Evolutionary conservation across 805 yeast species (phyloP).

Genomic region (Naumovozyma baii): DNA sequence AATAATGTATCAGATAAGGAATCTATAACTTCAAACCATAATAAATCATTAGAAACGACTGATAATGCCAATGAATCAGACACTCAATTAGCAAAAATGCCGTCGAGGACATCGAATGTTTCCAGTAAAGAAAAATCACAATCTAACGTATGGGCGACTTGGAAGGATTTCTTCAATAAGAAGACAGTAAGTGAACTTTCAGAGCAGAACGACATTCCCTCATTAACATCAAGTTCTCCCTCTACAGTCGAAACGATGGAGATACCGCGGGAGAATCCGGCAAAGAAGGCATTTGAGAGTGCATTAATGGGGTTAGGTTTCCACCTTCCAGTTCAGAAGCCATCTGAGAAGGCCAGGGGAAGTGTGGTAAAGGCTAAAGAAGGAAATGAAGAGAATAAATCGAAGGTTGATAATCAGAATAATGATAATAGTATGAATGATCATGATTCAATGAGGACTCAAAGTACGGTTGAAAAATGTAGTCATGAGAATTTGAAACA

Average conservation of each 20-base stretch:
- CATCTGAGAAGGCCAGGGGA: neutral
- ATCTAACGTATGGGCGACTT: slow-evolving; percentile 15
- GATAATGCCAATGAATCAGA: neutral
- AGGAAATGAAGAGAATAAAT: neutral
- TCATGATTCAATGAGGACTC: too few relatives aligned
- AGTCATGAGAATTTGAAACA: too few relatives aligned
- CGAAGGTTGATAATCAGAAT: slow-evolving; percentile 2
- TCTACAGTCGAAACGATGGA: slow-evolving; percentile 1
- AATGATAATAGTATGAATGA: neutral
- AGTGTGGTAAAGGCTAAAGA: neutral
- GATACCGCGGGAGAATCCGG: slow-evolving; percentile 1
- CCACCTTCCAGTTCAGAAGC: slow-evolving; percentile 2
- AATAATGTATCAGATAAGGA: slow-evolving; percentile 2
- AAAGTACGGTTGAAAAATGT: too few relatives aligned
- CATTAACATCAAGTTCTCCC: neutral
- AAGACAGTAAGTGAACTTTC: slow-evolving; percentile 7
- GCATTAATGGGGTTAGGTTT: slow-evolving; percentile 21
- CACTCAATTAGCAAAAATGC: neutral
- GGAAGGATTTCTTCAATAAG: slow-evolving; percentile 24
- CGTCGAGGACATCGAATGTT: neutral
- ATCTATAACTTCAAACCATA: neutral
- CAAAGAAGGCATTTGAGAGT: slow-evolving; percentile 14
- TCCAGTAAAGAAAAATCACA: slow-evolving; percentile 4
- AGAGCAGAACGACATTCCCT: neutral
- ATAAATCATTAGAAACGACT: neutral